Conservation (phyloP, 768 basidiomycete genomes). For the Kwoniella dejecticola region DNA sequence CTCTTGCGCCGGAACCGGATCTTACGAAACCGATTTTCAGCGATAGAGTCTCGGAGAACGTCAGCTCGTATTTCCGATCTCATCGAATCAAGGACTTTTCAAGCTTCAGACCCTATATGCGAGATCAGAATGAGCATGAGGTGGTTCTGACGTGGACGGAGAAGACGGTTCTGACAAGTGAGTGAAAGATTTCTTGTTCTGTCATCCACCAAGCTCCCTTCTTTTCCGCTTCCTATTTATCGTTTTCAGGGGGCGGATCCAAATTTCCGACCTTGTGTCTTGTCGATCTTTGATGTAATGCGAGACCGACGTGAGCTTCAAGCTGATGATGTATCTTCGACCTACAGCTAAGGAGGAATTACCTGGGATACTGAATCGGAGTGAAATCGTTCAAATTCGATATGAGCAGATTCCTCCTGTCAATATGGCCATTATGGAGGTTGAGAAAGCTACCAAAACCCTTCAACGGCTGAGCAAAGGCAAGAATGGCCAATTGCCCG, state of each 20-base stretch:
- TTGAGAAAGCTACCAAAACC: constrained; percentile 70
- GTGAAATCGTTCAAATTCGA: constrained; percentile 74
- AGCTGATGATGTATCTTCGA: neutral
- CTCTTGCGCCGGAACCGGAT: constrained; percentile 83
- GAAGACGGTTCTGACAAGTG: constrained; percentile 63
- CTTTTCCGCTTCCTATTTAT: constrained; percentile 40
- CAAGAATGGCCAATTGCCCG: constrained; percentile 22
- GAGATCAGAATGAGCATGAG: constrained; percentile 61
- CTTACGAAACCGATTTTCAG: constrained; percentile 74
- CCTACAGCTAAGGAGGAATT: constrained; percentile 38
- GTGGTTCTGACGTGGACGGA: constrained; percentile 67
- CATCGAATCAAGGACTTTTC: constrained; percentile 84
- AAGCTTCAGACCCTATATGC: constrained; percentile 69
- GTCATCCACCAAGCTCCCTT: neutral
- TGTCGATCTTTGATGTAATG: no score
- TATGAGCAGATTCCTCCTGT: constrained; percentile 80
- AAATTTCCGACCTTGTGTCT: no score
- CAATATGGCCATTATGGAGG: constrained; percentile 76
- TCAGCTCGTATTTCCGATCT: constrained; percentile 84
- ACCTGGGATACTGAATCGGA: constrained; percentile 85
- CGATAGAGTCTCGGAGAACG: constrained; percentile 75
- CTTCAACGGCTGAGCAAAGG: constrained; percentile 18
- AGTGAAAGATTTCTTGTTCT: no score
- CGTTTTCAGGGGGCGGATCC: no score
- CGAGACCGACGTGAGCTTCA: no score